These are phyloP conservation scores for Alternaria consortialis DNA, from an alignment of 2,329 filamentous ascomycete species.

Conservation along the genomic window DNA sequence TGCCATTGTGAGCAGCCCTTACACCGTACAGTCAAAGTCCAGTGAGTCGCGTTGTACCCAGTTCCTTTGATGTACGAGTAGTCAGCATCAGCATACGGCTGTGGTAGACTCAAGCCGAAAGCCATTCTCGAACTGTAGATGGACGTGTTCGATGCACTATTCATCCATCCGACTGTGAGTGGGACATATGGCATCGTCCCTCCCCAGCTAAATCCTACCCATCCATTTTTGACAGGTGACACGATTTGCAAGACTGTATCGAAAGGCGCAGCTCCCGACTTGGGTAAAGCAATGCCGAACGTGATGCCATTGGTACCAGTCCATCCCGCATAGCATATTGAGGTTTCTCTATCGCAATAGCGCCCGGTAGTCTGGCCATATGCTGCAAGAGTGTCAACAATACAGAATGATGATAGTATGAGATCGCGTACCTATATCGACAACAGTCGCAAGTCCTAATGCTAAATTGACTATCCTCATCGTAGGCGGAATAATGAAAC, in stretches of 20 bases:
- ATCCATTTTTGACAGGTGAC: constrained; percentile 56
- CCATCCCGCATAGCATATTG: constrained; percentile 56
- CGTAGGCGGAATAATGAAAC: constrained; percentile 1
- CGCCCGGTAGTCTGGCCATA: constrained; percentile 28
- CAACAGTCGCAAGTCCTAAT: constrained; percentile 14
- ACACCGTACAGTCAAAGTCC: constrained; percentile 43
- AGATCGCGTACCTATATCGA: constrained; percentile 22
- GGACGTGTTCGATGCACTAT: constrained; percentile 49
- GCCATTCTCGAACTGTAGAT: constrained; percentile 57
- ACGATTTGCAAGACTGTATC: constrained; percentile 58
- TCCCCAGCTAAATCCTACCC: constrained; percentile 62
- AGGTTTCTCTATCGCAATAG: constrained; percentile 36
- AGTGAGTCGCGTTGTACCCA: constrained; percentile 44
- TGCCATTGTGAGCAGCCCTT: constrained; percentile 43
- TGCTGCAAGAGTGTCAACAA: constrained; percentile 12
- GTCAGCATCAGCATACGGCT: constrained; percentile 36
- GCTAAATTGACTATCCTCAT: constrained; percentile 25
- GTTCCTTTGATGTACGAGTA: constrained; percentile 45
- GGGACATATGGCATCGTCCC: constrained; percentile 61
- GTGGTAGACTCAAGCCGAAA: constrained; percentile 45
- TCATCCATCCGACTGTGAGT: constrained; percentile 57
- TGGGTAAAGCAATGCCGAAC: constrained; percentile 51
- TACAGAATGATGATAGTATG: neutral
- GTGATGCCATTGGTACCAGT: constrained; percentile 48
- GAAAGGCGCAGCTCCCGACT: constrained; percentile 41